Base-by-base conservation (phyloP, 306 rosid genomes). In the Parietaria judaica region DNA sequence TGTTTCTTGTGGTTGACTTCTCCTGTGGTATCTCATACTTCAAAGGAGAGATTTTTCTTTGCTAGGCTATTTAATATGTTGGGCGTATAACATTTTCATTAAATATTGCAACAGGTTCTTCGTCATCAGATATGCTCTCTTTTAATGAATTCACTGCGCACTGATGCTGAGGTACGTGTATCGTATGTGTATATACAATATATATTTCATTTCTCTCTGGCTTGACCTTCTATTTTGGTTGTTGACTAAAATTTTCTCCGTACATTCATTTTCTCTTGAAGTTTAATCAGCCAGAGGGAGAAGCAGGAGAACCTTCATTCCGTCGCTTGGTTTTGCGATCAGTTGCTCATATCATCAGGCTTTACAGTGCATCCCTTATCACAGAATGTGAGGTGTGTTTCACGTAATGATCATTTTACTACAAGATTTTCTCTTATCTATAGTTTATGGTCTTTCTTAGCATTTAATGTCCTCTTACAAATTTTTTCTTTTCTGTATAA, bases 301-400 rank as follows among this genome's bases (percentile, higher is more conserved):
- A 91, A 80, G 82, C 88, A 59, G 95, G 96, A 58, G 98, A 91
- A 78, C 98, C 96, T 75, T 77, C 79, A 61, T 91, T 85, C 73
- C 84, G 96, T 44, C 98, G 98, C 16, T 70, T 91, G 84, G 96
- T 91, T 69, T 73, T 91, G 92, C 95, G 98, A 72, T 91, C 96
- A 13, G 96, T 91, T 80, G 96, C 96, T 75, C 98, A 91, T 82
- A 91, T 91, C 66, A 83, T 91, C 85, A 79, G 95, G 83, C 96
- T 81, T 64, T 88, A 91, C 75, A 88, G 98, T 80, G 75, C 98
- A 71, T 88, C 98, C 68, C 96, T 91, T 54, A 58, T 85, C 73
- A 88, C 98, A 45, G 98, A 91, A 76, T 85, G 92, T 75, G 98
- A 91, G 91, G 98, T 80, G 83, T 71, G 85, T 78, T 70, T 63